phyloP scores from a whole-genome alignment of 2,329 filamentous ascomycete genomes.

The Cladophialophora bantiana region DNA sequence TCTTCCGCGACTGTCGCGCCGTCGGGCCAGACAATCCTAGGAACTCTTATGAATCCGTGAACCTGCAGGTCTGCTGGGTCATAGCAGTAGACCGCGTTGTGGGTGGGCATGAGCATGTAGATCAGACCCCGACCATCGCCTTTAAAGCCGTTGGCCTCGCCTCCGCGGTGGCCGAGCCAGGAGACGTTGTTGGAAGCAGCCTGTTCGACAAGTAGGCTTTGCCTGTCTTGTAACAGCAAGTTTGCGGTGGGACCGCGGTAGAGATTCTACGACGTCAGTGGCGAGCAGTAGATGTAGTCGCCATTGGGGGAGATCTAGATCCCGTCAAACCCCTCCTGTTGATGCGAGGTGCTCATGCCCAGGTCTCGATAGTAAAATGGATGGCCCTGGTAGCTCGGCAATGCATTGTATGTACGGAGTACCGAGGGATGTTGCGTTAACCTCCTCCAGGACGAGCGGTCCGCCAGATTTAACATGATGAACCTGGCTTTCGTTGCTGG shows the following conservation, averaged over 20 bases:
- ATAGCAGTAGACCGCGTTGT: constrained; percentile 56
- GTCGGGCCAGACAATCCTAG: constrained; percentile 55
- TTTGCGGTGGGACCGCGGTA: constrained; percentile 48
- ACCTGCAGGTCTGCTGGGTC: constrained; percentile 50
- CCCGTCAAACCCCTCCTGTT: constrained; percentile 47
- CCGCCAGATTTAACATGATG: constrained; percentile 48
- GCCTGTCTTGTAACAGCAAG: constrained; percentile 44
- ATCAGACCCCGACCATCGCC: constrained; percentile 53
- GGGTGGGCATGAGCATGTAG: constrained; percentile 56
- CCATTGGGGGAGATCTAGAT: constrained; percentile 47
- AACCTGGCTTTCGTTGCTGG: constrained; percentile 56
- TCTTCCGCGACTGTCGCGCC: constrained; percentile 52
- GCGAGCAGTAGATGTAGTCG: constrained; percentile 53
- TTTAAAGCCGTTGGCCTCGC: constrained; percentile 56
- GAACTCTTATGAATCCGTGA: constrained; percentile 51
- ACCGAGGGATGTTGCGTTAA: constrained; percentile 38
- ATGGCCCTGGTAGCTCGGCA: constrained; percentile 47
- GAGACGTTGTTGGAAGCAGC: constrained; percentile 56
- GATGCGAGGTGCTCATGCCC: constrained; percentile 40
- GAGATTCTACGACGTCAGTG: constrained; percentile 48
- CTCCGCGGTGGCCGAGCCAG: constrained; percentile 54
- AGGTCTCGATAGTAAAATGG: constrained; percentile 45
- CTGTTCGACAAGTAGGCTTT: constrained; percentile 48
- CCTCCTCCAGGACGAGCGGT: constrained; percentile 37
- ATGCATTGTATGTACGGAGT: constrained; percentile 41